Conservation (phyloP, 768 basidiomycete species). For the Kwoniella dejecticola region DNA sequence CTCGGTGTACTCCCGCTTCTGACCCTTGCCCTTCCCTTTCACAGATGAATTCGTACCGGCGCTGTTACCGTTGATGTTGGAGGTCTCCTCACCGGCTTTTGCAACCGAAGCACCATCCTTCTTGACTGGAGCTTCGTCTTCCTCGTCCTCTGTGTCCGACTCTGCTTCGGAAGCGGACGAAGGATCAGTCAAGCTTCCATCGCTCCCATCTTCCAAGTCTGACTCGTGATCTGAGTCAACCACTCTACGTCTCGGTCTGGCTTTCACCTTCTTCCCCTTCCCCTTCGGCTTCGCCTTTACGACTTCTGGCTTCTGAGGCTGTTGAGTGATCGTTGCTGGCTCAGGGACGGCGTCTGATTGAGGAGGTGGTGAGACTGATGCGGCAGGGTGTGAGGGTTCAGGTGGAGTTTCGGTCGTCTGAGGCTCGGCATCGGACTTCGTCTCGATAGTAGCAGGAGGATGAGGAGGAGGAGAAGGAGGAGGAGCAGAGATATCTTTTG, state of each 20-base stretch:
- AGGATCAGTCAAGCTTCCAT: slow-evolving; percentile 33
- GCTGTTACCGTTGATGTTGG: neutral
- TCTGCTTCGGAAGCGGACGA: slow-evolving; percentile 21
- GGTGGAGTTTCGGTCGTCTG: too few species aligned
- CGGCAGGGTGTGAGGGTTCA: too few species aligned
- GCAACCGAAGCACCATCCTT: slow-evolving; percentile 35
- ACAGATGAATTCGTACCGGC: neutral
- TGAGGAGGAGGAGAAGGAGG: slow-evolving; percentile 19
- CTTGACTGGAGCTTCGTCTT: slow-evolving; percentile 16
- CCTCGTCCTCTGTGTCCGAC: slow-evolving; percentile 3
- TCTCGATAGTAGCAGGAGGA: neutral
- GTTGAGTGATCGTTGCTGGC: too few species aligned
- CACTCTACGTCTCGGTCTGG: slow-evolving; percentile 21
- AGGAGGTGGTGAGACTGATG: too few species aligned
- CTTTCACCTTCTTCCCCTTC: slow-evolving; percentile 7
- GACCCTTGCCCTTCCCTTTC: slow-evolving; percentile 11
- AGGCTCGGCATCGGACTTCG: too few species aligned
- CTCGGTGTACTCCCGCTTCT: slow-evolving; percentile 34
- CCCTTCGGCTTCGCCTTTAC: slow-evolving; percentile 13
- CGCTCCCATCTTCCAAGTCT: slow-evolving; percentile 16
- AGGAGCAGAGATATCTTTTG: slow-evolving; percentile 10
- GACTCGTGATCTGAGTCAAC: slow-evolving; percentile 24
- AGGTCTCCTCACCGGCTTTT: slow-evolving; percentile 8
- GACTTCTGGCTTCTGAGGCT: neutral
- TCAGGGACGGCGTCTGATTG: too few species aligned